Percentiles rank a stretch among this genome's conserved stretches.
Evolutionary conservation across 768 basidiomycete species (phyloP).

Genomic region (Suillus occidentalis): DNA sequence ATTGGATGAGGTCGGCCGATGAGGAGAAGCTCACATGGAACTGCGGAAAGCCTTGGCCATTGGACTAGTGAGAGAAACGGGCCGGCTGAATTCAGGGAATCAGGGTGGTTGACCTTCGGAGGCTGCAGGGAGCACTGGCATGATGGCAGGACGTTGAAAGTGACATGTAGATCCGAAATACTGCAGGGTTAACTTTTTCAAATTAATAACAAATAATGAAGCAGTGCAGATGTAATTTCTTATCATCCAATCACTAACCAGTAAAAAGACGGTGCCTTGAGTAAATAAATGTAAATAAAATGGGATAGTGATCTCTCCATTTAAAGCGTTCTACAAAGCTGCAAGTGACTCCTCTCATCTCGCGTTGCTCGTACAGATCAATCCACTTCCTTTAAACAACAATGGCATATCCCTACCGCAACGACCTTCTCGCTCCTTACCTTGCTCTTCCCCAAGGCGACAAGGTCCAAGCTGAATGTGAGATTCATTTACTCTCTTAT

Average conservation of each 20-base stretch:
- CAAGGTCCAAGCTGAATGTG: slow-evolving; percentile 94
- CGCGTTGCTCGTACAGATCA: slow-evolving; percentile 9
- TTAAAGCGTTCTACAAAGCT: slow-evolving; percentile 17
- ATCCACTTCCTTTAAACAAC: slow-evolving; percentile 14
- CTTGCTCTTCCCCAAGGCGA: slow-evolving; percentile 88
- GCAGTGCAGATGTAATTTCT: slow-evolving; percentile 7
- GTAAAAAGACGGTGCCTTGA: slow-evolving; percentile 3
- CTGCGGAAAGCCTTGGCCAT: neutral
- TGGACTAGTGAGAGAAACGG: neutral
- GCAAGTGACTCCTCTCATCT: slow-evolving; percentile 12
- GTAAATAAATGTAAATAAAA: slow-evolving; percentile 29
- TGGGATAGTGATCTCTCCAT: slow-evolving; percentile 18
- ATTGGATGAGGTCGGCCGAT: neutral
- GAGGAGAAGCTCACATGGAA: neutral
- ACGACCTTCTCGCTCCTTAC: slow-evolving; percentile 88
- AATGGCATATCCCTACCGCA: slow-evolving; percentile 54
- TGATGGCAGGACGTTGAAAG: neutral
- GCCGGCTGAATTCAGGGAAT: no score
- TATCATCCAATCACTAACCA: slow-evolving; percentile 32
- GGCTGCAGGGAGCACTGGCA: no score
- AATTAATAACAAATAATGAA: neutral
- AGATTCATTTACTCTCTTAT: slow-evolving; percentile 22
- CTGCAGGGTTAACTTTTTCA: neutral
- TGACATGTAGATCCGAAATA: neutral
- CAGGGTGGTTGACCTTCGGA: neutral